Evolutionary conservation across 257 asterid species (phyloP), one percentile per base, ranked within the genome.

Genomic region (Solanum arcanum): DNA sequence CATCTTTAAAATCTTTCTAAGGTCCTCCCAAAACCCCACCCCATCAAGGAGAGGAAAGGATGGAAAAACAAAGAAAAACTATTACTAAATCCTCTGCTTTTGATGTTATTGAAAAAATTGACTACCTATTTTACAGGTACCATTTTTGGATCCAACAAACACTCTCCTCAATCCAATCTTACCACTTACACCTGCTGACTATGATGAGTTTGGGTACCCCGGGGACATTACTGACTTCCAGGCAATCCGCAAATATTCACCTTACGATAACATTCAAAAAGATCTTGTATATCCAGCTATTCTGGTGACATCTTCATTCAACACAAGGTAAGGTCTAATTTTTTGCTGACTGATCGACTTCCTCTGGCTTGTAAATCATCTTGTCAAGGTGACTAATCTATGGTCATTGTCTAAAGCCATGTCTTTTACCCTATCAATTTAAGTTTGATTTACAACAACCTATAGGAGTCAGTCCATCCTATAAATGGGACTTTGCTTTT

Each of bases 141-240:
- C 98, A 0, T 94, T 95, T 93, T 84, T 97, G 88, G 99, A 97
- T 91, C 98, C 98, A 69, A 94, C 94, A 5, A 92, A 94, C 90
- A 97, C 99, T 70, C 98, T 97, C 84, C 86, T 90, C 90, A 88
- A 90, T 62, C 99, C 99, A 75, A 89, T 95, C 83, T 90, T 97
- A 83, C 99, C 99, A 6, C 89, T 95, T 77, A 87, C 93, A 78
- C 94, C 97, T 87, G 91, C 91, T 84, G 98, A 97, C 91, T 97
- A 93, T 11, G 99, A 97, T 90, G 99, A 97, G 91, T 95, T 95
- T 88, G 99, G 99, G 82, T 94, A 94, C 90, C 99, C 99, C 16
- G 98, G 95, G 42, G 98, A 94, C 77, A 88, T 91, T 21, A 94
- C 93, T 88, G 98, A 96, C 88, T 97, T 97, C 88, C 94, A 89